phyloP scores from a whole-genome alignment of 1,284 basidiomycete species.

The Meripilus lineatus region DNA sequence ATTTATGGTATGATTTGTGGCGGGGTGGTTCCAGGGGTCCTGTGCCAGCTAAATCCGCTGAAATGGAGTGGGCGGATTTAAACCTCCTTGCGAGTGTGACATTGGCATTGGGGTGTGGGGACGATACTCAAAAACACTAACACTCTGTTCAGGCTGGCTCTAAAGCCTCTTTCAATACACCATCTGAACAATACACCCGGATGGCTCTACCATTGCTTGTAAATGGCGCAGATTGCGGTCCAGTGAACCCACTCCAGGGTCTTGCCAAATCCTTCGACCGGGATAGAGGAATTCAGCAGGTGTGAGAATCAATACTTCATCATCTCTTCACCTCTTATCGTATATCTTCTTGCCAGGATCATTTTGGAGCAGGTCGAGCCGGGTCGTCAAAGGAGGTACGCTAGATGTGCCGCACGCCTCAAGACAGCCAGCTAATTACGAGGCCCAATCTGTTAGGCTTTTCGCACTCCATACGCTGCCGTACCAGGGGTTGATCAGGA shows the following conservation, averaged over 20 bases:
- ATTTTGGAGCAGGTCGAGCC: conserved; percentile 51
- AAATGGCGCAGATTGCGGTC: conserved; percentile 74
- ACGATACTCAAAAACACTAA: too few relatives aligned
- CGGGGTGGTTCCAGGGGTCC: too few relatives aligned
- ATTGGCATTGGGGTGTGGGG: too few relatives aligned
- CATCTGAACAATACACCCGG: conserved; percentile 3
- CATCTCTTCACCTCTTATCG: neutral
- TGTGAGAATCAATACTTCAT: conserved; percentile 22
- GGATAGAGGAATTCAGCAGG: conserved; percentile 77
- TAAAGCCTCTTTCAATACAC: neutral
- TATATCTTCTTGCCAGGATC: conserved; percentile 43
- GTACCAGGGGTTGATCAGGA: conserved; percentile 52
- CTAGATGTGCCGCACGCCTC: neutral
- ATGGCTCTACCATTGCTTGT: conserved; percentile 79
- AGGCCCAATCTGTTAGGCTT: too few relatives aligned
- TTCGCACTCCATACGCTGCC: conserved; percentile 49
- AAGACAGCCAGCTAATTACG: neutral
- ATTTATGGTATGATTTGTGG: too few relatives aligned
- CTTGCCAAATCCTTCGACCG: conserved; percentile 73
- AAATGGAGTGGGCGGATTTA: too few relatives aligned
- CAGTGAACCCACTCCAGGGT: conserved; percentile 74
- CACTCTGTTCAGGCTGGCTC: too few relatives aligned
- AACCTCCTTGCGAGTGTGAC: too few relatives aligned
- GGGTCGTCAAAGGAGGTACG: conserved; percentile 56
- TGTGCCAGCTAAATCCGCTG: too few relatives aligned